phyloP scores from a whole-genome alignment of 352 stramenopile genomes.

The Phytophthora brassicae region DNA sequence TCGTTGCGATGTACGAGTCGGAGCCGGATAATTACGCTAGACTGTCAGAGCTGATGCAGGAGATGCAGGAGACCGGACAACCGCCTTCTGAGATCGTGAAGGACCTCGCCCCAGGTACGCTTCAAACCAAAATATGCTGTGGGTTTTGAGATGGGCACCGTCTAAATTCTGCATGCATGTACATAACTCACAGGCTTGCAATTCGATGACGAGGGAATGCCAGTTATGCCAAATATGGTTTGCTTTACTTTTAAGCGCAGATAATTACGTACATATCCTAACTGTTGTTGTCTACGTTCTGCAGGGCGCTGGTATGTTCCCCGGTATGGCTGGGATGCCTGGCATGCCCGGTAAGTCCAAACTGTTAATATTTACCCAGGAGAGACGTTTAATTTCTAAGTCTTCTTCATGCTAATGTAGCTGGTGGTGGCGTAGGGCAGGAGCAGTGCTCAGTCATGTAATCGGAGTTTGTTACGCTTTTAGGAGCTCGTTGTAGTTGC shows the following conservation, averaged over 20 bases:
- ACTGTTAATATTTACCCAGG: not conserved
- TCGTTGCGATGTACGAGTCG: constrained; percentile 96
- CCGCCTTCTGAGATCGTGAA: constrained; percentile 98
- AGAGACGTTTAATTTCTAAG: not conserved
- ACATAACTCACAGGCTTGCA: constrained; percentile 70
- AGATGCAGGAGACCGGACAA: constrained; percentile 93
- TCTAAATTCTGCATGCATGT: not conserved
- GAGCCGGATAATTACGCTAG: constrained; percentile 95
- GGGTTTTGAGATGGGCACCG: not conserved
- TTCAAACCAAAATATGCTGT: not conserved
- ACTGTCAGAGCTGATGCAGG: constrained; percentile 97
- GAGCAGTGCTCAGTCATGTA: constrained; percentile 82
- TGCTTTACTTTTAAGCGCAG: not conserved
- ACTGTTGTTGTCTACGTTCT: constrained; percentile 1
- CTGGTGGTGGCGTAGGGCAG: constrained; percentile 53
- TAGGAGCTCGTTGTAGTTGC: constrained; percentile 21
- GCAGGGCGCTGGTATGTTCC: constrained; percentile 77
- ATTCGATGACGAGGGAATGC: constrained; percentile 96
- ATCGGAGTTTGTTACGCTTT: constrained; percentile 12
- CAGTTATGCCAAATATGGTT: constrained; percentile 95
- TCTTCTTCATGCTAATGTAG: constrained; percentile 22
- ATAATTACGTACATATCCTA: not conserved
- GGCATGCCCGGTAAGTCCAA: constrained; percentile 72
- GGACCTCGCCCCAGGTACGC: constrained; percentile 93
- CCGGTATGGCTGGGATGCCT: constrained; percentile 82